A percentile compares a stretch with the other conserved stretches of the same genome.
phyloP scores from a whole-genome alignment of 176 grass and related monocot genomes.

The Oropetium thomaeum region DNA sequence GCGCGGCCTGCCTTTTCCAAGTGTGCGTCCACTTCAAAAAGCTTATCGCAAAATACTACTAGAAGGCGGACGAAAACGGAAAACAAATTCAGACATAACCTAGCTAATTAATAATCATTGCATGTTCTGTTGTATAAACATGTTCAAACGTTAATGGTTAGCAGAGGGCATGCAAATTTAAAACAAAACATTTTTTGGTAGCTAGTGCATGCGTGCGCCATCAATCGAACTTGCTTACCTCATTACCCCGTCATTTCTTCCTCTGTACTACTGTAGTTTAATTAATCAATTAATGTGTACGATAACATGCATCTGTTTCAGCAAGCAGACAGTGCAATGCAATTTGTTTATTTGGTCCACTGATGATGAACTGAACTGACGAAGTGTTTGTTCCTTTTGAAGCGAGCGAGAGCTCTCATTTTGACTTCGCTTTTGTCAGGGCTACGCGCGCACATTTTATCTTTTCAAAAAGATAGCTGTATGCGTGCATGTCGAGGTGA shows the following conservation, averaged over 20 bases:
- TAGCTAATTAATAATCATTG: no score
- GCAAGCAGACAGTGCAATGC: neutral
- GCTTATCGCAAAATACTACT: neutral
- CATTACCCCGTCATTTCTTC: slow-evolving; percentile 13
- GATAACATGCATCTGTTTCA: slow-evolving; percentile 28
- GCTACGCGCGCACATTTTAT: slow-evolving; percentile 36
- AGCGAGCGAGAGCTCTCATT: slow-evolving; percentile 30
- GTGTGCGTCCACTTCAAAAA: slow-evolving; percentile 9
- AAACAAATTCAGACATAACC: neutral
- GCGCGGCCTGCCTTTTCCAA: slow-evolving; percentile 3
- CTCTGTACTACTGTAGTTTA: neutral
- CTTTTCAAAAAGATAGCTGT: slow-evolving; percentile 42
- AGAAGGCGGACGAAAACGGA: neutral
- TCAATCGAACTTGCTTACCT: slow-evolving; percentile 10
- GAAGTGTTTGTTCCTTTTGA: slow-evolving; percentile 24
- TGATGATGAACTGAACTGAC: slow-evolving; percentile 16
- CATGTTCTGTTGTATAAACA: neutral
- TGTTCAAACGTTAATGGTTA: slow-evolving; percentile 30
- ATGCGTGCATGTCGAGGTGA: slow-evolving; percentile 35
- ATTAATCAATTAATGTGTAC: neutral
- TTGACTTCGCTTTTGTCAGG: slow-evolving; percentile 57
- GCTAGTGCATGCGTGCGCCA: slow-evolving; percentile 6
- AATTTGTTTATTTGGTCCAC: neutral
- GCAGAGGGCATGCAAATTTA: neutral
- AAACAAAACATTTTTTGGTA: neutral